Percentiles rank a stretch among this genome's conserved stretches.
These are phyloP conservation scores for Acephala macrosclerotiorum DNA, from an alignment of 2,329 filamentous ascomycete species.

Conservation along the genomic window DNA sequence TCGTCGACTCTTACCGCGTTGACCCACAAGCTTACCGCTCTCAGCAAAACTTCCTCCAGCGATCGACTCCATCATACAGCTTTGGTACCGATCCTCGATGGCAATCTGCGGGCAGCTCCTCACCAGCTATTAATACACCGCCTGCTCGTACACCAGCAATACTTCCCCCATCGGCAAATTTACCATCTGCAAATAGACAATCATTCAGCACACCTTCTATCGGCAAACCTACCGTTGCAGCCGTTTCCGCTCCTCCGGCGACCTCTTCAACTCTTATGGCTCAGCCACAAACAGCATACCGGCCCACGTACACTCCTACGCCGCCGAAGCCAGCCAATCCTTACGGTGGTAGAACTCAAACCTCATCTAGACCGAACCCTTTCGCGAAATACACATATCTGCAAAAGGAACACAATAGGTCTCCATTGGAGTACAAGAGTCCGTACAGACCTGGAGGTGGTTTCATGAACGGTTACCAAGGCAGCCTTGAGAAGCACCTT, in stretches of 20 bases:
- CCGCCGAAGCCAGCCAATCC: slow-evolving; percentile 36
- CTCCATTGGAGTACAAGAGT: slow-evolving; percentile 62
- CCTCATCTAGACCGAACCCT: slow-evolving; percentile 33
- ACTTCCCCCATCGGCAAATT: neutral
- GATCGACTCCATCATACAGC: slow-evolving; percentile 37
- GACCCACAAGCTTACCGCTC: slow-evolving; percentile 43
- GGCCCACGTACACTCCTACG: slow-evolving; percentile 25
- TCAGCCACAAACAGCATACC: slow-evolving; percentile 30
- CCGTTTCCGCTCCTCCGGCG: slow-evolving; percentile 4
- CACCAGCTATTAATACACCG: slow-evolving; percentile 5
- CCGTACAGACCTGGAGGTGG: slow-evolving; percentile 64
- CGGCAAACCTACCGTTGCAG: slow-evolving; percentile 3
- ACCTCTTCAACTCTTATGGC: slow-evolving; percentile 24
- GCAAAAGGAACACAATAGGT: slow-evolving; percentile 66
- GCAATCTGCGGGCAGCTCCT: slow-evolving; percentile 11
- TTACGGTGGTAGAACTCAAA: slow-evolving; percentile 35
- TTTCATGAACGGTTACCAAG: slow-evolving; percentile 68
- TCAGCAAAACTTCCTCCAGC: slow-evolving; percentile 45
- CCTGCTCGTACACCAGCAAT: slow-evolving; percentile 8
- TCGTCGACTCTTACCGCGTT: slow-evolving; percentile 37
- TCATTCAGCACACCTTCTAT: neutral
- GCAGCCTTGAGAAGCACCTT: slow-evolving; percentile 43
- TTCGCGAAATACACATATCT: slow-evolving; percentile 56
- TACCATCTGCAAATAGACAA: neutral
- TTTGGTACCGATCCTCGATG: slow-evolving; percentile 44